Evolutionary conservation across 352 stramenopile species (phyloP), one percentile per base, ranked within the genome.

Genomic region (Pythium coloratum): DNA sequence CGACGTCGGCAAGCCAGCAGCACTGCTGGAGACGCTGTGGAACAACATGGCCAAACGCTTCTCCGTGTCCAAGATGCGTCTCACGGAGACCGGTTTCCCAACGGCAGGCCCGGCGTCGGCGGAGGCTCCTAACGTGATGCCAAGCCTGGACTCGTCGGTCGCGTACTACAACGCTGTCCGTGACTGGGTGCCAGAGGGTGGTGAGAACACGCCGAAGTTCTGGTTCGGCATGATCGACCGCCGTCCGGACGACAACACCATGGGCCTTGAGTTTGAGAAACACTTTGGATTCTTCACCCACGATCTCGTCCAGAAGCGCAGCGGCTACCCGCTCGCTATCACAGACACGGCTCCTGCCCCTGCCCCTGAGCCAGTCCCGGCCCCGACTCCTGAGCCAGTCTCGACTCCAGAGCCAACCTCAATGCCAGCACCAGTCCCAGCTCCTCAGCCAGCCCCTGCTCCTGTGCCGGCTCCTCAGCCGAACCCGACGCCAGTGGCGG

Each of bases 81-180:
- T 83, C 20, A 88, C 76, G 13, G 82, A 90, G 71, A 89, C 80
- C 10, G 82, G 82, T 14, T 90, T 82, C 67, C 72, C 82, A 9
- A 84, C 76, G 6, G 73, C 69, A 0, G 78, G 82, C 16, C 63
- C 66, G 8, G 53, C 78, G 26, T 76, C 76, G 6, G 66, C 71
- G 2, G 26, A 79, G 32, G 74, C 80, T 2, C 74, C 78, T 0
- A 68, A 75, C 50, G 71, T 82, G 30, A 66, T 62, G 2, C 78
- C 80, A 18, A 80, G 66, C 30, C 66, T 89, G 0, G 76, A 81
- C 18, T 59, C 44, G 1, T 67, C 70, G 26, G 38, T 70, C 57
- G 33, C 34, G 24, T 80, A 73, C 60, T 78, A 76, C 66, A 61
- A 75, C 9, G 64, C 55, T 8, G 47, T 78, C 4, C 30, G 42